phyloP scores from a whole-genome alignment of 192 early-diverging fungal genomes.

The Mortierella claussenii region DNA sequence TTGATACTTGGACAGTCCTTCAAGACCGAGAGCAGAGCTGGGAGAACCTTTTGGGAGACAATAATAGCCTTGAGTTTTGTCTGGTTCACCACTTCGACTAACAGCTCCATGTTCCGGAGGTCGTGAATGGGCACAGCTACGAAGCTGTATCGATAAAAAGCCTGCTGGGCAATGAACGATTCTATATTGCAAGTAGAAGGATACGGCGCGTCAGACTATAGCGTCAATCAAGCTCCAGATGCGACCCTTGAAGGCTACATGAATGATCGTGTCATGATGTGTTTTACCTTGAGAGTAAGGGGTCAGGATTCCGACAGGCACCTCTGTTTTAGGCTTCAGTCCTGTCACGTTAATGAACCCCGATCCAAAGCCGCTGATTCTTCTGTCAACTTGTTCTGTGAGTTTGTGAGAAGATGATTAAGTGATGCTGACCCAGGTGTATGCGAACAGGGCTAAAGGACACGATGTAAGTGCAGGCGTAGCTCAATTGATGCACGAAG shows the following conservation, averaged over 20 bases:
- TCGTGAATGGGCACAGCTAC: slow-evolving; percentile 51
- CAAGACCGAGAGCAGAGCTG: slow-evolving; percentile 22
- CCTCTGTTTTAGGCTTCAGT: slow-evolving; percentile 38
- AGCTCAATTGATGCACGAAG: no score
- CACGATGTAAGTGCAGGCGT: no score
- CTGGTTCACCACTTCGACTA: slow-evolving; percentile 43
- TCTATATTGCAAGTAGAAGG: slow-evolving; percentile 33
- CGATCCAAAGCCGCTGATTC: slow-evolving; percentile 51
- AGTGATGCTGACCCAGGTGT: no score
- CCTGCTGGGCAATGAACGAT: slow-evolving; percentile 43
- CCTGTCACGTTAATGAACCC: slow-evolving; percentile 46
- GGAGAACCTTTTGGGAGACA: slow-evolving; percentile 28
- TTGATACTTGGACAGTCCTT: slow-evolving; percentile 35
- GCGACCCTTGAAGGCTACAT: no score
- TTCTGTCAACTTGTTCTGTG: slow-evolving; percentile 43
- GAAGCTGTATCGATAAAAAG: slow-evolving; percentile 50
- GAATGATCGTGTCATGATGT: no score
- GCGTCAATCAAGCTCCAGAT: no score
- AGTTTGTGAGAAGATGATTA: no score
- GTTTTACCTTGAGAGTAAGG: slow-evolving; percentile 55
- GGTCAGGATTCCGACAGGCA: slow-evolving; percentile 48
- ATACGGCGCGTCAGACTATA: no score
- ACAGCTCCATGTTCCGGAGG: slow-evolving; percentile 22
- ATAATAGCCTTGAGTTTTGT: slow-evolving; percentile 52
- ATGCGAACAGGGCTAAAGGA: background rate